Evolutionary conservation across 306 rosid species (phyloP).

Genomic region (Sesbania bispinosa): DNA sequence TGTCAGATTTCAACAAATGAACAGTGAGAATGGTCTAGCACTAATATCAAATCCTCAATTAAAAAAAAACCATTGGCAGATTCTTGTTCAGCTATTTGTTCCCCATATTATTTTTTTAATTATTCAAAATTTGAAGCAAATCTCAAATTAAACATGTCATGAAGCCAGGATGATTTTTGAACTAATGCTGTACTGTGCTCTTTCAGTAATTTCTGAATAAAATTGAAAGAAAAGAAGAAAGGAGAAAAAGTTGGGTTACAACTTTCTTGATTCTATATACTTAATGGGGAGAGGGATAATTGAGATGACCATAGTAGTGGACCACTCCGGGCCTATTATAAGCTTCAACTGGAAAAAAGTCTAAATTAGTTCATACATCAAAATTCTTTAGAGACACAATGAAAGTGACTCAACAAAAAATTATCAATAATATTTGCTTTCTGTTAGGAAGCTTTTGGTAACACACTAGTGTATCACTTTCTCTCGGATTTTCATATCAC

Average conservation of each 20-base stretch:
- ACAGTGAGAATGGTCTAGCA: slow-evolving; percentile 30
- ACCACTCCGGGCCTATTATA: slow-evolving; percentile 28
- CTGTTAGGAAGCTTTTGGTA: too few species aligned
- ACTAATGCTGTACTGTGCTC: not conserved
- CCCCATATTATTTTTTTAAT: not conserved
- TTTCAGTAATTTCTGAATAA: slow-evolving; percentile 15
- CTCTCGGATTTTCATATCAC: slow-evolving; percentile 32
- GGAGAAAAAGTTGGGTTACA: slow-evolving; percentile 28
- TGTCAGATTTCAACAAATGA: slow-evolving; percentile 45
- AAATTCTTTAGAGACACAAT: slow-evolving; percentile 20
- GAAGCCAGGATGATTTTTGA: too few species aligned
- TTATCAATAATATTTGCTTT: slow-evolving; percentile 29
- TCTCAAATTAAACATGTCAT: not conserved
- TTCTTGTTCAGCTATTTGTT: slow-evolving; percentile 20
- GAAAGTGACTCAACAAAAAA: slow-evolving; percentile 34
- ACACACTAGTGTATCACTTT: slow-evolving; percentile 37
- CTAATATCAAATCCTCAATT: slow-evolving; percentile 17
- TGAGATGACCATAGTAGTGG: slow-evolving; percentile 36
- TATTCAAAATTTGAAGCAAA: slow-evolving; percentile 8
- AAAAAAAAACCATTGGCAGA: slow-evolving; percentile 2
- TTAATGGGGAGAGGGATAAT: slow-evolving; percentile 30
- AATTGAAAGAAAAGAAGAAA: slow-evolving; percentile 19
- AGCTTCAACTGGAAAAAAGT: slow-evolving; percentile 19
- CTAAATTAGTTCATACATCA: slow-evolving; percentile 17
- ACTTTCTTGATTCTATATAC: slow-evolving; percentile 17